Evolutionary conservation across 768 basidiomycete genomes (phyloP), one percentile per base, ranked within the genome.

Genomic region (Hirschioporus abietinus): DNA sequence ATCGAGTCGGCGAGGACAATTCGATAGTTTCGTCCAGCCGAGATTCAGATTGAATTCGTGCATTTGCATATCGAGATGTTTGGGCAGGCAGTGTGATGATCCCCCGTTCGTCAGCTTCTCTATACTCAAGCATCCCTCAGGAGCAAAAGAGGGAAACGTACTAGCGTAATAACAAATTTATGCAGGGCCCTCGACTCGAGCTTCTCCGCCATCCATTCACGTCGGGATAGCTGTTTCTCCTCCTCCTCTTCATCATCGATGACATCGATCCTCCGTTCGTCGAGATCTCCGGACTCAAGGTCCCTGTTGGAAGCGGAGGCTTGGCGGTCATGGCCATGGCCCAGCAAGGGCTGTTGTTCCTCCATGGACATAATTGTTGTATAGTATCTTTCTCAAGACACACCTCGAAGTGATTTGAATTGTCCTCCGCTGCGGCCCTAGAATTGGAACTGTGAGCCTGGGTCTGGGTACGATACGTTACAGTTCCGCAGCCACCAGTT

Each of bases 141-240:
- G 66, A 72, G 62, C 71, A 70, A 64, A 69, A 71, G 64, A 70
- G 26, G 58, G 35, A 70, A 64, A 79, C 86, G 67, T 71, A 86
- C 89, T 80, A 90, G 73, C 17, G 79, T 70, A 63, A 91, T 82
- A 70, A 92, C 80, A 60, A 81, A 72, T 68, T 79, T 81, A 76
- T 90, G 90, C 36, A 89, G 78, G 60, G 70, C 68, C 34, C 72
- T 74, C 65, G 82, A 83, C 70, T 90, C 87, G 35, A 91, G 82
- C 36, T 83, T 64, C 57, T 77, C 69, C 5, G 82, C 86, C 2
- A 82, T 78, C 70, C 70, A 64, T 35, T 68, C 65, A 58, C 69
- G 70, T 64, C 68, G 73, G 30, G 68, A 67, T 15, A 20, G 42
- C 42, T 52, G 42, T 64, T 68, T 68, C 60, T 69, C 61, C 63